Evolutionary conservation across 2,329 filamentous ascomycete genomes (phyloP), one percentile per base, ranked within the genome.

Genomic region (Rutstroemia sp.): DNA sequence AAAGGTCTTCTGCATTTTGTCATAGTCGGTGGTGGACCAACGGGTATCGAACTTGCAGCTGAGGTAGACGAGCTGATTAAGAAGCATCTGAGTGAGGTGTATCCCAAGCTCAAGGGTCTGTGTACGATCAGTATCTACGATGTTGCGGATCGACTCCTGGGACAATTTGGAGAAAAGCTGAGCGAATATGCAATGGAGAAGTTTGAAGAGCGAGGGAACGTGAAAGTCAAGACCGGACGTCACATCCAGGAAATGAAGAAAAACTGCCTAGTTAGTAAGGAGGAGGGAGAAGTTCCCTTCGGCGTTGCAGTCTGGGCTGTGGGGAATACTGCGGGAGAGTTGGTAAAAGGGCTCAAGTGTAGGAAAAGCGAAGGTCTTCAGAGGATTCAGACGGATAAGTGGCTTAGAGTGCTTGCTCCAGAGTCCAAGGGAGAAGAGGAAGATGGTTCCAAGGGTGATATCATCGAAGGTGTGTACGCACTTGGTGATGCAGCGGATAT

Each of bases 1-100:
- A 76, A 75, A 58, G 75, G 80, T 46, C 72, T 89, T 10, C 76
- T 90, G 12, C 84, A 88, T 67, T 89, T 90, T 66, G 86, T 83
- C 37, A 75, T 90, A 23, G 85, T 89, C 0, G 87, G 87, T 10
- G 87, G 86, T 45, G 87, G 87, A 56, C 68, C 84, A 1, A 87
- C 84, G 1, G 84, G 84, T 5, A 57, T 63, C 5, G 61, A 63
- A 69, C 65, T 73, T 2, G 71, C 74, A 0, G 73, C 73, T 5
- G 74, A 76, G 58, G 62, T 76, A 1, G 72, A 68, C 58, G 74
- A 76, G 56, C 65, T 76, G 2, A 72, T 69, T 61, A 60, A 71
- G 8, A 61, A 71, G 5, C 70, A 72, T n/a, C 65, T 75, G 58
- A 61, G 64, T 12, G 64, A 68, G 27, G 58, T 76, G 5, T 76